Conservation (phyloP, 108 stramenopile species). For the Pseudonitzschia delicatissima region DNA sequence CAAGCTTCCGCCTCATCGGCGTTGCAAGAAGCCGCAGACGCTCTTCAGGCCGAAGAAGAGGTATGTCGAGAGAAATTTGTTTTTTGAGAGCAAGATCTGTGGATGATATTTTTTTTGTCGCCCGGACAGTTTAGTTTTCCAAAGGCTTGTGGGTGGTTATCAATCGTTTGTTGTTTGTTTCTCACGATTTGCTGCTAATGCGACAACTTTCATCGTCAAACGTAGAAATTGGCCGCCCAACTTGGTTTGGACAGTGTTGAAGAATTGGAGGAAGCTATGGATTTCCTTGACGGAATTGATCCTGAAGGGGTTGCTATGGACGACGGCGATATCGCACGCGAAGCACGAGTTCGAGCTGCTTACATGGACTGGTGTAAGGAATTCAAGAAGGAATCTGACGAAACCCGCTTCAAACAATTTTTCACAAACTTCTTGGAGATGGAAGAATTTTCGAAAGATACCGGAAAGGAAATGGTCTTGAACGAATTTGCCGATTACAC, state of each 20-base stretch:
- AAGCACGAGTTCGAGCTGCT: slow-evolving; percentile 78
- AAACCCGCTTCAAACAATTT: slow-evolving; percentile 71
- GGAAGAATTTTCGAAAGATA: slow-evolving; percentile 75
- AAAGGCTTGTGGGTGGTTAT: too few relatives aligned
- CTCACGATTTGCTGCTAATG: neutral
- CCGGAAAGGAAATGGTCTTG: slow-evolving; percentile 69
- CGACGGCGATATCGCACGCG: slow-evolving; percentile 66
- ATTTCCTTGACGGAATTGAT: slow-evolving; percentile 73
- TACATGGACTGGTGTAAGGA: slow-evolving; percentile 87
- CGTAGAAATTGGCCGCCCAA: slow-evolving; percentile 60
- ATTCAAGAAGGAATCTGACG: slow-evolving; percentile 64
- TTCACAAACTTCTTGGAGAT: slow-evolving; percentile 76
- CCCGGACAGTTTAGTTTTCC: too few relatives aligned
- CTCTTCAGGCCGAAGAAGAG: slow-evolving; percentile 79
- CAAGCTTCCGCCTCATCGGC: slow-evolving; percentile 73
- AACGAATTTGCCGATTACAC: slow-evolving; percentile 83
- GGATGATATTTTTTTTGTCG: neutral
- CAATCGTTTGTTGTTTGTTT: neutral
- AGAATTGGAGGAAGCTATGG: slow-evolving; percentile 76
- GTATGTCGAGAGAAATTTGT: slow-evolving; percentile 43
- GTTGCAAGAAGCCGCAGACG: slow-evolving; percentile 78
- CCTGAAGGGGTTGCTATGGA: slow-evolving; percentile 57
- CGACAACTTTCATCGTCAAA: neutral
- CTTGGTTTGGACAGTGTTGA: slow-evolving; percentile 78
- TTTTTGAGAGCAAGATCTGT: slow-evolving; percentile 1